phyloP scores from a whole-genome alignment of 768 basidiomycete species.

The Termitomyces sp. region DNA sequence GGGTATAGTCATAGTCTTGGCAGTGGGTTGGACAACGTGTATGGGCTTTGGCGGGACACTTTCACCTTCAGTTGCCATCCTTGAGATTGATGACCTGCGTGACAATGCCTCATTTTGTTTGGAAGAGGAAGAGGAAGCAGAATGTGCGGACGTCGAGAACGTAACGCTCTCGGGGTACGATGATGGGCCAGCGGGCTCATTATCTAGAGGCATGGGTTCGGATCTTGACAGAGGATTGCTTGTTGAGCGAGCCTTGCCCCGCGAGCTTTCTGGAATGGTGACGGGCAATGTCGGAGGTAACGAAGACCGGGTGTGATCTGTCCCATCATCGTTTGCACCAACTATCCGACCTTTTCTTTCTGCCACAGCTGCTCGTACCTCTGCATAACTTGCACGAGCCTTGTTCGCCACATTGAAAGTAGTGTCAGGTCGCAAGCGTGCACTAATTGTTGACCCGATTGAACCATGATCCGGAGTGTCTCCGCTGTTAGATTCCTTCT shows the following conservation, averaged over 20 bases:
- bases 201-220: conserved; percentile 6
- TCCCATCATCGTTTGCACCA: conserved; percentile 20
- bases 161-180: conserved; percentile 14
- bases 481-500: conserved; percentile 44
- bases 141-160: conserved; percentile 11
- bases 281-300: conserved; percentile 14
- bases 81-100: conserved; percentile 28
- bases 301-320: conserved; percentile 17
- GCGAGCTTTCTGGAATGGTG: conserved; percentile 13
- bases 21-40: conserved; percentile 74
- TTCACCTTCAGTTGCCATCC: conserved; percentile 26
- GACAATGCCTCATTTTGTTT: conserved; percentile 9
- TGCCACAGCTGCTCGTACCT: conserved; percentile 71
- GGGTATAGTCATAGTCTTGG: conserved; percentile 81
- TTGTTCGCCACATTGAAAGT: conserved; percentile 28
- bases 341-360: conserved; percentile 45
- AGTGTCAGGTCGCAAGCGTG: conserved; percentile 26
- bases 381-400: conserved; percentile 59
- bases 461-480: conserved; percentile 38
- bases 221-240: conserved; percentile 14
- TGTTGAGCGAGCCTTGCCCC: conserved; percentile 8
- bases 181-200: not conserved
- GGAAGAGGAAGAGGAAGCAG: conserved; percentile 19
- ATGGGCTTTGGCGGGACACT: conserved; percentile 32
- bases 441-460: conserved; percentile 29